A percentile compares a stretch with the other conserved stretches of the same genome.
These are phyloP conservation scores for Alternaria solani DNA, from an alignment of 2,329 filamentous ascomycete genomes.

Conservation along the genomic window DNA sequence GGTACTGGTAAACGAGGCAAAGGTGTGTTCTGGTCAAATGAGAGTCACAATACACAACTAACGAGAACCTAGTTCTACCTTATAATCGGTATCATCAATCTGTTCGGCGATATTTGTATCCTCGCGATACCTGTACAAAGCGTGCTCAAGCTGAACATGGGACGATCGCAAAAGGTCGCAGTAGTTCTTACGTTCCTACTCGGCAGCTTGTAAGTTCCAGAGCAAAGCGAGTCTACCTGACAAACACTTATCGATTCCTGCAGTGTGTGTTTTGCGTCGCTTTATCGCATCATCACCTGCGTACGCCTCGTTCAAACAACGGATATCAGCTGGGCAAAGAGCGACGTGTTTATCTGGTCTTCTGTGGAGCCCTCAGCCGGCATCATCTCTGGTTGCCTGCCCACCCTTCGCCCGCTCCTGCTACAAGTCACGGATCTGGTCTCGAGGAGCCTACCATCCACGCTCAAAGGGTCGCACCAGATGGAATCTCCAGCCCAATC, in stretches of 20 bases:
- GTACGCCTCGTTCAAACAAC: constrained; percentile 23
- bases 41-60: neutral
- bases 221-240: too few relatives aligned
- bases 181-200: constrained; percentile 35
- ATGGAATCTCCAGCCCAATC: constrained; percentile 12
- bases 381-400: constrained; percentile 39
- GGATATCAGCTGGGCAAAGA: constrained; percentile 40
- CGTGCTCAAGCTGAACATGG: constrained; percentile 26
- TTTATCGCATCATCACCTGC: constrained; percentile 39
- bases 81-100: constrained; percentile 34
- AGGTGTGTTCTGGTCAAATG: constrained; percentile 10
- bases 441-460: constrained; percentile 22
- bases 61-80: constrained; percentile 31
- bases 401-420: constrained; percentile 32
- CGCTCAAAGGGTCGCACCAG: constrained; percentile 15
- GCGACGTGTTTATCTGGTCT: constrained; percentile 41
- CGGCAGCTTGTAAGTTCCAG: constrained; percentile 30
- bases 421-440: constrained; percentile 19
- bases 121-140: constrained; percentile 17
- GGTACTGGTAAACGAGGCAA: constrained; percentile 29
- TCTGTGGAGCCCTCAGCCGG: constrained; percentile 36
- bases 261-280: constrained; percentile 31
- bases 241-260: constrained; percentile 1
- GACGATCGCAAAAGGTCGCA: constrained; percentile 32
- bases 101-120: constrained; percentile 32